Percentiles rank a stretch among this genome's conserved stretches.
phyloP scores from a whole-genome alignment of 768 basidiomycete species.

The Russula sp. region DNA sequence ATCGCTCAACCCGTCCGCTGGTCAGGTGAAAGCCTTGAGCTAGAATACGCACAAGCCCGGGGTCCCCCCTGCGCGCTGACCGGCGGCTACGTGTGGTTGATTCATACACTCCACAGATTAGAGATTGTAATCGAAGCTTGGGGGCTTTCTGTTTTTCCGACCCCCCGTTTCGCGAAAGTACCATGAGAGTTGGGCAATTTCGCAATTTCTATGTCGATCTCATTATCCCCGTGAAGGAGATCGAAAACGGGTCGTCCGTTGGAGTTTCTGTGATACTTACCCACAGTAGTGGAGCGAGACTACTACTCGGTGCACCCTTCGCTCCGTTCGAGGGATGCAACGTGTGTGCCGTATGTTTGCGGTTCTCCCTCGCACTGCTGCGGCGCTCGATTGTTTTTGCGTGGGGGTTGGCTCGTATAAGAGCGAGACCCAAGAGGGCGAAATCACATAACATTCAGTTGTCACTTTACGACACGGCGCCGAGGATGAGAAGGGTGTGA shows the following conservation, averaged over 20 bases:
- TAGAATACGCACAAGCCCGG: conserved; percentile 2
- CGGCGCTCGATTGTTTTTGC: not conserved
- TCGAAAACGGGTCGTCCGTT: not conserved
- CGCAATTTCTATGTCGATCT: conserved; percentile 5
- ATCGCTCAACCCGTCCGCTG: not conserved
- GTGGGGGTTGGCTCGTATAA: not conserved
- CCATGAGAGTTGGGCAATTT: not conserved
- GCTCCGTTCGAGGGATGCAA: conserved; percentile 10
- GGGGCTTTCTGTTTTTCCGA: not conserved
- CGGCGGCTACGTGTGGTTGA: not conserved
- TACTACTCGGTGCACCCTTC: not conserved
- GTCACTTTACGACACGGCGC: not conserved
- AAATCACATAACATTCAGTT: not conserved
- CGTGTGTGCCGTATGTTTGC: conserved; percentile 15
- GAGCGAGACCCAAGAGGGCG: not conserved
- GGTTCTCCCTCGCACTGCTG: not conserved
- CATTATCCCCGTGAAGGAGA: not conserved
- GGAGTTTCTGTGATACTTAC: not conserved
- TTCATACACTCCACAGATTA: not conserved
- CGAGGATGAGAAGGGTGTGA: not conserved
- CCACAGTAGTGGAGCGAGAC: not conserved
- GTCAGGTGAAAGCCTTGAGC: conserved; percentile 2
- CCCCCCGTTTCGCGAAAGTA: not conserved
- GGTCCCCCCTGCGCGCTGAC: not conserved
- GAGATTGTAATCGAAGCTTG: conserved; percentile 8